phyloP scores from a whole-genome alignment of 2,329 filamentous ascomycete species.

The Rutstroemia sp. region DNA sequence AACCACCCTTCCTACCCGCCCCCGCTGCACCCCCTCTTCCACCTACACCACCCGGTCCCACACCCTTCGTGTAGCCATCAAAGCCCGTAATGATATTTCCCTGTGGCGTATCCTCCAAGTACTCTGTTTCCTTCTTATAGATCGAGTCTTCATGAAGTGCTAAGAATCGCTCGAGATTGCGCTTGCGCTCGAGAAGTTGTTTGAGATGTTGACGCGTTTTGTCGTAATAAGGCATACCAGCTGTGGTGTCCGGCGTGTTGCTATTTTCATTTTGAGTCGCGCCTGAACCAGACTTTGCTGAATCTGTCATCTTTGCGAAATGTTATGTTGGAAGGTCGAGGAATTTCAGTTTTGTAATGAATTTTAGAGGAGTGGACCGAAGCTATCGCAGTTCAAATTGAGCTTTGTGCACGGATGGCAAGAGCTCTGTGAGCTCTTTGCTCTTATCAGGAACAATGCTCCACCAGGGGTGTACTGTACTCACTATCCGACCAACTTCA shows the following conservation, averaged over 20 bases:
- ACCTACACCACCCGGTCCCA: constrained; percentile 43
- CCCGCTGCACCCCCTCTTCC: constrained; percentile 37
- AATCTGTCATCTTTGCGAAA: neutral
- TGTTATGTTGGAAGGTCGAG: neutral
- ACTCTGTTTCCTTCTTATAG: constrained; percentile 72
- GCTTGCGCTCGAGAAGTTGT: constrained; percentile 59
- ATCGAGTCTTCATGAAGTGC: constrained; percentile 66
- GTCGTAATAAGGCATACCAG: constrained; percentile 61
- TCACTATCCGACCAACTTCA: too few relatives aligned
- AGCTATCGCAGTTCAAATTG: neutral
- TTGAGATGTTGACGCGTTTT: constrained; percentile 60
- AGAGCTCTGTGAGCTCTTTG: neutral
- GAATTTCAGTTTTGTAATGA: neutral
- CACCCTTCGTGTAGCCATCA: constrained; percentile 95
- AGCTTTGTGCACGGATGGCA: neutral
- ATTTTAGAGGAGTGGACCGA: neutral
- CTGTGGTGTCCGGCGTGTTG: constrained; percentile 37
- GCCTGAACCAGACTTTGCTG: neutral
- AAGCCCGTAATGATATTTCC: constrained; percentile 98
- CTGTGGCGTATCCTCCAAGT: constrained; percentile 80
- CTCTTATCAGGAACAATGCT: neutral
- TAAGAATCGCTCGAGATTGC: constrained; percentile 32
- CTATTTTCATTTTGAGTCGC: neutral
- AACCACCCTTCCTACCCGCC: constrained; percentile 51
- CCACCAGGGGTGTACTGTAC: too few relatives aligned